Base-by-base conservation (phyloP, 2,329 filamentous ascomycete species). In the Nemania serpens region DNA sequence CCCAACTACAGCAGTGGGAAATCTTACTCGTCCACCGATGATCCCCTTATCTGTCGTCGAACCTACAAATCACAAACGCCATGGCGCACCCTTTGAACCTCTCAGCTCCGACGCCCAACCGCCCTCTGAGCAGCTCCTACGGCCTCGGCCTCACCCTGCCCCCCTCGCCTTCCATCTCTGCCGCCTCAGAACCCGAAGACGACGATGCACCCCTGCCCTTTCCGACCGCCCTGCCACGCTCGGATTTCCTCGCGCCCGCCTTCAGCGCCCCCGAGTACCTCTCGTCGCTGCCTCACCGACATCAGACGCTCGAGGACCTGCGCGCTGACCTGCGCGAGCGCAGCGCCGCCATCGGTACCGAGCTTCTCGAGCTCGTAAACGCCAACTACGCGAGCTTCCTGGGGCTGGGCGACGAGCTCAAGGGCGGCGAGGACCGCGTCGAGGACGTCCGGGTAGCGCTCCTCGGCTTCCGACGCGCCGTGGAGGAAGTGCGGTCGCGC, bases 281-380 rank as follows among this genome's bases (percentile, higher is more conserved):
- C 48, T 93, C 76, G 7, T 89, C 90, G 1, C 83, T 97, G 1
- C 86, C 88, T 18, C 88, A 95, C 73, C 90, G 95, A 1, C 95
- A 99, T 75, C 95, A 99, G 75, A 97, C 94, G 0, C 90, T 99
- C 49, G 93, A 97, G 74, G 95, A 99, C 75, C 82, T 99, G 34
- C 91, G 94, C 37, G 79, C 88, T 5, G 96, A 99, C 71, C 82
- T 99, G 15, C 88, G 93, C 46, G 86, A 93, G 60, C 84, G 96
- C 54, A 91, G 88, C 68, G 86, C 91, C 68, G 84, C 89, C 18
- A 88, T 99, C 63, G 91, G 88, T 70, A 86, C 89, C 64, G 95
- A 99, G 78, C 83, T 99, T 2, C 82, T 99, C 17, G 94, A 97
- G 77, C 85, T 99, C 7, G 95, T 99, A 67, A 99, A 99, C 73